Evolutionary conservation across 371 early-diverging fungal genomes (phyloP).

Genomic region (Fennellomyces sp.): DNA sequence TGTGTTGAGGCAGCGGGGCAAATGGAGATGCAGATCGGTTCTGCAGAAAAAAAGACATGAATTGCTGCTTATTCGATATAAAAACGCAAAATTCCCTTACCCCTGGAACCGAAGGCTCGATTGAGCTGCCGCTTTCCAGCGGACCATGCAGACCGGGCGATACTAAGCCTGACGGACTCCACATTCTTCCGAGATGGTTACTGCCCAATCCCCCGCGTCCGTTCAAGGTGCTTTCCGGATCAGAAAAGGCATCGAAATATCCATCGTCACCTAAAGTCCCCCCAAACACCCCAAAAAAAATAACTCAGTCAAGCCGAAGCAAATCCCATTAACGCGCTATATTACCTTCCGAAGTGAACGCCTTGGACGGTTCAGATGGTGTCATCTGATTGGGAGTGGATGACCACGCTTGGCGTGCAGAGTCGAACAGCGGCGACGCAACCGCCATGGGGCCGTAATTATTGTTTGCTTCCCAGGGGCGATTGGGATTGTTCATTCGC

Average conservation of each 20-base stretch:
- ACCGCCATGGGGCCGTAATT: neutral
- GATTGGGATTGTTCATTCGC: constrained; percentile 1
- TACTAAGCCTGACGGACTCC: constrained; percentile 1
- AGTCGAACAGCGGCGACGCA: constrained; percentile 6
- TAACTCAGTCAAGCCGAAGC: neutral
- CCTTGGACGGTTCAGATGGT: neutral
- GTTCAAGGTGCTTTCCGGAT: neutral
- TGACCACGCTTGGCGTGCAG: constrained; percentile 11
- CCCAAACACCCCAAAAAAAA: neutral
- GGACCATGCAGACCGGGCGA: neutral
- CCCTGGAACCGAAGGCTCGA: constrained; percentile 5
- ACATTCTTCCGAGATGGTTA: constrained; percentile 8
- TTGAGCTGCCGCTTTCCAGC: constrained; percentile 1
- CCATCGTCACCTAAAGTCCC: neutral
- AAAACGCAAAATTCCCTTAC: no score
- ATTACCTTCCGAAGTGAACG: neutral
- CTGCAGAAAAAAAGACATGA: no score
- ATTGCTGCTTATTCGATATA: no score
- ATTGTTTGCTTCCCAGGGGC: neutral
- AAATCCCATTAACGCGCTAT: neutral
- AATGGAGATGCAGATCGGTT: constrained; percentile 9
- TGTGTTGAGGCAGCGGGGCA: constrained; percentile 4
- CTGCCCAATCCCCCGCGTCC: neutral
- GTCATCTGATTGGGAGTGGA: constrained; percentile 7
- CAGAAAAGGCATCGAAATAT: constrained; percentile 9